phyloP scores from a whole-genome alignment of 805 yeast species.

The Scheffersomyces coipomensis region DNA sequence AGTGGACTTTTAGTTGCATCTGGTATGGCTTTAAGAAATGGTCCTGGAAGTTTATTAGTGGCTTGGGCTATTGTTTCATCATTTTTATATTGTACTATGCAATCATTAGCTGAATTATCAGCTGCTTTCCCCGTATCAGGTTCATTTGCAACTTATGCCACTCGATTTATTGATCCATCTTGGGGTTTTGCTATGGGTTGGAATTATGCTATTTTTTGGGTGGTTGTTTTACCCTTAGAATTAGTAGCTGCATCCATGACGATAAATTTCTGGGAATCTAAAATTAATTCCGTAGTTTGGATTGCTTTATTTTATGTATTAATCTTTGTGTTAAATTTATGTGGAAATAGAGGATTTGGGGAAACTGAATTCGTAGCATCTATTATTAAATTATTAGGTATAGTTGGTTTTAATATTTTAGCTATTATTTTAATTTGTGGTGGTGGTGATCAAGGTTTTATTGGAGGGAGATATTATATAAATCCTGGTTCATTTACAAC shows the following conservation, averaged over 20 bases:
- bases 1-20: constrained; percentile 40
- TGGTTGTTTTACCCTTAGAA: constrained; percentile 42
- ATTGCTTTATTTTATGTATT: constrained; percentile 37
- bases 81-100: constrained; percentile 43
- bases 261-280: constrained; percentile 38
- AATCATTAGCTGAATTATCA: constrained; percentile 39
- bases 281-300: constrained; percentile 41
- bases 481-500: constrained; percentile 35
- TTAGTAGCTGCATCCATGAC: constrained; percentile 42
- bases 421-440: constrained; percentile 41
- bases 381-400: constrained; percentile 33
- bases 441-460: constrained; percentile 38
- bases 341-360: constrained; percentile 37
- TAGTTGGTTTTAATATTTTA: constrained; percentile 40
- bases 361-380: constrained; percentile 37
- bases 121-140: constrained; percentile 39
- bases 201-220: constrained; percentile 45
- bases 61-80: constrained; percentile 40
- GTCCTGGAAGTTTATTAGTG: constrained; percentile 27
- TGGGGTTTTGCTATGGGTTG: constrained; percentile 47
- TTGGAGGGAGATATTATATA: constrained; percentile 38
- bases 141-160: constrained; percentile 40
- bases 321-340: constrained; percentile 31
- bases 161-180: constrained; percentile 41
- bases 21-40: constrained; percentile 34